Percentiles rank a stretch among this genome's conserved stretches.
These are phyloP conservation scores for Ophiocordyceps robertsii DNA, from an alignment of 2,329 filamentous ascomycete species.

Conservation along the genomic window DNA sequence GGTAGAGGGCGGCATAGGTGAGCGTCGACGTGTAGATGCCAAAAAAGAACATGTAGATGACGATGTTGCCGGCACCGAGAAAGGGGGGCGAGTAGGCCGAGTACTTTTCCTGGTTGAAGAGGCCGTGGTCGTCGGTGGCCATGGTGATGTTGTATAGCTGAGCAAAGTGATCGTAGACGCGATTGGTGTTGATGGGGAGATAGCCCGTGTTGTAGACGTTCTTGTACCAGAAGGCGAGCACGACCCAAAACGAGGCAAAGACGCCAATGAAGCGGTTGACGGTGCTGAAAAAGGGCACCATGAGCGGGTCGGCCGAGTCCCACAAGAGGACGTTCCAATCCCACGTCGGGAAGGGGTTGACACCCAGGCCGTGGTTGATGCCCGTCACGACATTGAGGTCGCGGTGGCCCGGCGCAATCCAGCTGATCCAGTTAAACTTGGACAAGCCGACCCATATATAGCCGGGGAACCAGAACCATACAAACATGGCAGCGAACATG, in stretches of 20 bases:
- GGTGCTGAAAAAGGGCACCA: constrained; percentile 43
- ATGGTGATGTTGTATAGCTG: constrained; percentile 30
- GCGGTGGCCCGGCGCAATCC: constrained; percentile 35
- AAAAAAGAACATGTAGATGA: constrained; percentile 42
- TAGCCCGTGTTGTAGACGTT: constrained; percentile 45
- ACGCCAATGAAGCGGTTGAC: constrained; percentile 48
- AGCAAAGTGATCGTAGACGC: constrained; percentile 35
- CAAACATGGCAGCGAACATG: constrained; percentile 37
- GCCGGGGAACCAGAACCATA: constrained; percentile 46
- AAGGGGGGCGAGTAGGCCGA: constrained; percentile 37
- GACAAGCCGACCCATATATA: constrained; percentile 38
- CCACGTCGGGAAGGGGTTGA: constrained; percentile 32
- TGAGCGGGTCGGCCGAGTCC: constrained; percentile 29
- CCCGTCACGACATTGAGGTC: constrained; percentile 28
- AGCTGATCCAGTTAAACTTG: constrained; percentile 42
- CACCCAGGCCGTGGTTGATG: constrained; percentile 28
- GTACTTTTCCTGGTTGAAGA: constrained; percentile 33
- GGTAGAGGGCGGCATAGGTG: constrained; percentile 36
- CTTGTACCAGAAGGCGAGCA: constrained; percentile 43
- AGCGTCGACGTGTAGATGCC: constrained; percentile 38
- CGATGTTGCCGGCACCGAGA: constrained; percentile 33
- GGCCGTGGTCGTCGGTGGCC: constrained; percentile 25
- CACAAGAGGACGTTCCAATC: constrained; percentile 34
- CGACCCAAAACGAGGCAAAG: constrained; percentile 38
- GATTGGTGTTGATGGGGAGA: constrained; percentile 37